Conservation (phyloP, 768 basidiomycete species). For the button mushroom (Agaricus bisporus) region DNA sequence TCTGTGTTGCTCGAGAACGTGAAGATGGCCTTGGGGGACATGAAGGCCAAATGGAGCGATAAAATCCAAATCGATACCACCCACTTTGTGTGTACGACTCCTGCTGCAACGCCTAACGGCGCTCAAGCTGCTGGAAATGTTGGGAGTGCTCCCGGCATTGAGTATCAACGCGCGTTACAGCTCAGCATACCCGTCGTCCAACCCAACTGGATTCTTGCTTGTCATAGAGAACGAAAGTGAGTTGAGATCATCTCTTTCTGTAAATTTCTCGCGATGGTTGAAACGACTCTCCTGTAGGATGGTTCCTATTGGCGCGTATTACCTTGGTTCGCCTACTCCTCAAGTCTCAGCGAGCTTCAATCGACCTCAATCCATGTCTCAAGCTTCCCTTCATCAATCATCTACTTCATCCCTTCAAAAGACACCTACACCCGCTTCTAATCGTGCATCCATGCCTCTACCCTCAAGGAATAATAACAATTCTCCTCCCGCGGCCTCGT, state of each 20-base stretch:
- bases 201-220: conserved; percentile 92
- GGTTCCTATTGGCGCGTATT: conserved; percentile 79
- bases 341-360: conserved; percentile 29
- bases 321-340: conserved; percentile 62
- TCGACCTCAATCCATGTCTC: conserved; percentile 75
- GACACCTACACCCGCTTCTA: conserved; percentile 29
- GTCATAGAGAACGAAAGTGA: conserved; percentile 78
- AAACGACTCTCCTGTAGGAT: conserved; percentile 43
- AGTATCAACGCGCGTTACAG: conserved; percentile 93
- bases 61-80: conserved; percentile 97
- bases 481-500: conserved; percentile 17
- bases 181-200: conserved; percentile 92
- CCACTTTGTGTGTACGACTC: conserved; percentile 94
- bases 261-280: not conserved
- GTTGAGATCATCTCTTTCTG: conserved; percentile 15
- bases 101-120: conserved; percentile 59
- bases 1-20: conserved; percentile 69
- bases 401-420: conserved; percentile 27
- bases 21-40: conserved; percentile 73
- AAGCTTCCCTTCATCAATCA: conserved; percentile 46
- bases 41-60: conserved; percentile 88
- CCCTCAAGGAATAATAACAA: conserved; percentile 37
- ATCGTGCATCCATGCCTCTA: conserved; percentile 66
- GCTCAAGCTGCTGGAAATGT: conserved; percentile 49
- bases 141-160: conserved; percentile 63